Evolutionary conservation across 768 basidiomycete genomes (phyloP).

Genomic region (Rhodotorula kratochvilovae): DNA sequence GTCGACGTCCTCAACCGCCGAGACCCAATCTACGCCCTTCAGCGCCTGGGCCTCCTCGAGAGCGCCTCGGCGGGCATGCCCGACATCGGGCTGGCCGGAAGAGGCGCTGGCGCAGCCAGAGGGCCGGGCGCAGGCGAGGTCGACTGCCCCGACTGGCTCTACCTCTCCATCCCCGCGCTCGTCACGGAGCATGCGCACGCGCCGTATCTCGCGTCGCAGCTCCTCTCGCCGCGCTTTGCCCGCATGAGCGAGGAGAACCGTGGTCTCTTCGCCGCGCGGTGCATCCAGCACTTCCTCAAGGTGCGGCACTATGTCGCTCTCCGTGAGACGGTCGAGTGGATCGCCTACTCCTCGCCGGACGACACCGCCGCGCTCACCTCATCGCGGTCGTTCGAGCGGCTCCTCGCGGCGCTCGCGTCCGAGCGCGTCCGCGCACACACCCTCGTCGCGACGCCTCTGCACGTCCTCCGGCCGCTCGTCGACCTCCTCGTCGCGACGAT

Average conservation of each 20-base stretch:
- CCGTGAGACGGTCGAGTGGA: constrained; percentile 33
- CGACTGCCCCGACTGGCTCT: constrained; percentile 30
- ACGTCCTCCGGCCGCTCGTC: constrained; percentile 7
- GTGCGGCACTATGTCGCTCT: constrained; percentile 34
- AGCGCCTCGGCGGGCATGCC: constrained; percentile 8
- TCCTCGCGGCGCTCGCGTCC: constrained; percentile 18
- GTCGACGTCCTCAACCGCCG: constrained; percentile 17
- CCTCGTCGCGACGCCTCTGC: not conserved
- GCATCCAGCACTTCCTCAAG: constrained; percentile 27
- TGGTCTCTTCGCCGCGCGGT: constrained; percentile 20
- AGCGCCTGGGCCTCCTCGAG: constrained; percentile 27
- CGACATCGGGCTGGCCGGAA: too few species aligned
- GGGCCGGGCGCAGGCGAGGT: not conserved
- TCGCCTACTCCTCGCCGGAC: constrained; percentile 3
- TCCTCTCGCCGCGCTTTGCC: constrained; percentile 17
- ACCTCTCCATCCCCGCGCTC: constrained; percentile 23
- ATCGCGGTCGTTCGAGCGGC: constrained; percentile 5
- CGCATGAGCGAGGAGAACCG: constrained; percentile 10
- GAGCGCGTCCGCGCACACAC: not conserved
- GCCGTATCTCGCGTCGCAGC: constrained; percentile 31
- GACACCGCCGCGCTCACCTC: not conserved
- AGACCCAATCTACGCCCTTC: constrained; percentile 24
- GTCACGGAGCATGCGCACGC: constrained; percentile 10
- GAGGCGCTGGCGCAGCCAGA: not conserved
- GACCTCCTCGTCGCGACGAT: constrained; percentile 11